These are phyloP conservation scores for Termitomyces titanicus DNA, from an alignment of 768 basidiomycete genomes.

Conservation along the genomic window DNA sequence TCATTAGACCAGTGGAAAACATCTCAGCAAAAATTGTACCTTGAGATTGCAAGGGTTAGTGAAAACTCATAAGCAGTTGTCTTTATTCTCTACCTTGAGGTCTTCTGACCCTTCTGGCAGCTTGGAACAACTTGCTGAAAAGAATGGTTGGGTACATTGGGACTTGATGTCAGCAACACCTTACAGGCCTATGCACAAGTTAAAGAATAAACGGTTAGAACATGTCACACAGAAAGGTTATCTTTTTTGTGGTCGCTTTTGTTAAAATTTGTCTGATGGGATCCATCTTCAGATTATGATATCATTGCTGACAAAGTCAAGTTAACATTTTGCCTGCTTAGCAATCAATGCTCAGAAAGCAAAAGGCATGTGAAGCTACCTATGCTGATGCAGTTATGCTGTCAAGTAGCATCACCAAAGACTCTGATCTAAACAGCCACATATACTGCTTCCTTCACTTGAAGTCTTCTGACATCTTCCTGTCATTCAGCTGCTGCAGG, in stretches of 20 bases:
- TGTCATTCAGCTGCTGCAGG: conserved; percentile 35
- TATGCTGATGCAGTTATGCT: conserved; percentile 25
- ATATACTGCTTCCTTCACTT: conserved; percentile 39
- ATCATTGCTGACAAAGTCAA: conserved; percentile 22
- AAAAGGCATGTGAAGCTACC: conserved; percentile 17
- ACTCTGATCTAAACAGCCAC: conserved; percentile 32
- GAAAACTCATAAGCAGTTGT: conserved; percentile 17
- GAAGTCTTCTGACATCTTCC: conserved; percentile 47
- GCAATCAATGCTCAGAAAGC: conserved; percentile 19
- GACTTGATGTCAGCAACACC: conserved; percentile 38
- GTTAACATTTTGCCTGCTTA: conserved; percentile 19
- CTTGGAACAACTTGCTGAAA: conserved; percentile 26
- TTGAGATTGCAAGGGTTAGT: conserved; percentile 5
- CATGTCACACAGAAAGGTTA: conserved; percentile 32
- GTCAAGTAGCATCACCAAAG: conserved; percentile 42
- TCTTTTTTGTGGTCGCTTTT: not conserved
- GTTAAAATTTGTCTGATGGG: not conserved
- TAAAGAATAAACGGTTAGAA: conserved; percentile 38
- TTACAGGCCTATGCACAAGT: conserved; percentile 35
- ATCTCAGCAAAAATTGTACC: not conserved
- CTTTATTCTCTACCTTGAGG: not conserved
- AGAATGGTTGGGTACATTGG: conserved; percentile 37
- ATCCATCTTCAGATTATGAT: conserved; percentile 26
- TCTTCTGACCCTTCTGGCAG: conserved; percentile 22
- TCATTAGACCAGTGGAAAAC: conserved; percentile 10